Percentiles rank a stretch among this genome's conserved stretches.
Conservation (phyloP, 2,329 filamentous ascomycete genomes). For the Boeremia exigua region DNA sequence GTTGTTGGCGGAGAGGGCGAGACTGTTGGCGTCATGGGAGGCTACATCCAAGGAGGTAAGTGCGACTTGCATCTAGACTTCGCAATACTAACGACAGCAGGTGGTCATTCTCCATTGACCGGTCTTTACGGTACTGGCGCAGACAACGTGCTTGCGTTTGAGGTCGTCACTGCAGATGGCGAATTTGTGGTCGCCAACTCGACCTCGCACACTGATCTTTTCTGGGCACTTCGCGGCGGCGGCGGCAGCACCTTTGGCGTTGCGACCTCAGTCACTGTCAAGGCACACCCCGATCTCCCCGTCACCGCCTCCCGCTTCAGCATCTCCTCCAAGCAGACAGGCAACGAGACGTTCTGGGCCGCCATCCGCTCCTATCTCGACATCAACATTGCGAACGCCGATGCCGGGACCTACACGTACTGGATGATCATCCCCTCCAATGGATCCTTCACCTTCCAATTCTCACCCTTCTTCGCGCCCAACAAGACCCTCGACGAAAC, state of each 20-base stretch:
- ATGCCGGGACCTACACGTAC: constrained; percentile 45
- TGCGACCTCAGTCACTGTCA: constrained; percentile 43
- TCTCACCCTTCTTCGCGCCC: constrained; percentile 45
- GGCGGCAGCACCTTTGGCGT: constrained; percentile 46
- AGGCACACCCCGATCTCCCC: constrained; percentile 41
- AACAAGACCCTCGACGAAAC: constrained; percentile 41
- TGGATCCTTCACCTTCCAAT: constrained; percentile 41
- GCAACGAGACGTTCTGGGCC: constrained; percentile 47
- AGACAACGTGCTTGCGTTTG: constrained; percentile 45
- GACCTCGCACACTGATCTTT: constrained; percentile 40
- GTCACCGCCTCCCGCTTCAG: constrained; percentile 42
- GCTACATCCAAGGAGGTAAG: constrained; percentile 54
- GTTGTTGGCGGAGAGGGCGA: constrained; percentile 60
- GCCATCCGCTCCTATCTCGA: constrained; percentile 39
- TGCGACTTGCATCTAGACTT: background rate
- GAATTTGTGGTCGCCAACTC: constrained; percentile 40
- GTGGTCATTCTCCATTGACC: constrained; percentile 61
- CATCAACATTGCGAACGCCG: constrained; percentile 44
- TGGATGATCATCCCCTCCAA: constrained; percentile 42
- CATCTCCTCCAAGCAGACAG: constrained; percentile 39
- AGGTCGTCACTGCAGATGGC: constrained; percentile 43
- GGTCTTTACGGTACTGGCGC: constrained; percentile 51
- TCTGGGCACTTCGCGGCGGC: constrained; percentile 46
- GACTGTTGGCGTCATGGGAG: constrained; percentile 59
- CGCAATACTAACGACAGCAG: background rate